Base-by-base conservation (phyloP, 768 basidiomycete species). In the Trametes elegans region DNA sequence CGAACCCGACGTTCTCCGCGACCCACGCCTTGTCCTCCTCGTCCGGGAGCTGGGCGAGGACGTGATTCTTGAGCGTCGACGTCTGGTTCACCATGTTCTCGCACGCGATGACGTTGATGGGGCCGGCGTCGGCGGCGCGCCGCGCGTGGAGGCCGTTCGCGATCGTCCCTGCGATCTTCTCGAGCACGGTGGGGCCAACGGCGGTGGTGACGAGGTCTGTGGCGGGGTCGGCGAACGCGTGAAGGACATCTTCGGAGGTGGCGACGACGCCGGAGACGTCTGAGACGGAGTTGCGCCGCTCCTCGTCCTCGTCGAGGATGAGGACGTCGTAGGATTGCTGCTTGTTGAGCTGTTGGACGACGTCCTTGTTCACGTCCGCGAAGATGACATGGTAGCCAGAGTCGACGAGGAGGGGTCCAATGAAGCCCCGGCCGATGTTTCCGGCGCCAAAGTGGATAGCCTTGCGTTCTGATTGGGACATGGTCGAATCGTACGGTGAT, bases 41-140 rank as follows among this genome's bases (percentile, higher is more conserved):
- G 41, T 67, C 62, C 5, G 59, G 60, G 31, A 74, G 66, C 34
- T 66, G 55, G n/a, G 57, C 54, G 51, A 56, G 57, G 50, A 74
- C 64, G 52, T 67, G 62, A 28, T 69, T 60, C 8, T 61, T 59
- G 38, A 76, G 66, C 31, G 58, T 53, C 7, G 61, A 61, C 3
- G 73, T 74, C 31, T 73, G 72, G 21, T 66, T 63, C 36, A 74
- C 63, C 59, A 70, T 69, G 62, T 76, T 76, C 60, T 76, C 74
- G 63, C 74, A 76, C 2, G 73, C 74, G 53, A 76, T 71, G 36
- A 74, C 57, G 53, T 73, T 73, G 7, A 74, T 49, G 11, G 65
- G 7, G 21, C 63, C 60, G 1, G 42, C 64, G 16, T 55, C 56
- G 7, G 58, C 61, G 16, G 55, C 48, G 36, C 64, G 61, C 14